Evolutionary conservation across 305 asterid genomes (phyloP).

Genomic region (Ilex paraguariensis): DNA sequence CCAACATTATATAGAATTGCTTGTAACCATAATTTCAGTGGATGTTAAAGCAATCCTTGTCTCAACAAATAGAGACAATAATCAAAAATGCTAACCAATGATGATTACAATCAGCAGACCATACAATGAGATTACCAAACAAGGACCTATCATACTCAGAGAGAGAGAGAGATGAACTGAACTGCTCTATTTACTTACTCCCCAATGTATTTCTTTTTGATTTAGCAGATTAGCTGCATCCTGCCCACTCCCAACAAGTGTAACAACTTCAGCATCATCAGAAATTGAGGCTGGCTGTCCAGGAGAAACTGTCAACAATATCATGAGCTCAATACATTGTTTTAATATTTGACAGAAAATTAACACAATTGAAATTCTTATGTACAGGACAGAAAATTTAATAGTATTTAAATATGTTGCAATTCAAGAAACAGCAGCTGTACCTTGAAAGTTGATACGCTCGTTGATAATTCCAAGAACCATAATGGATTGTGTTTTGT

Average conservation of each 20-base stretch:
- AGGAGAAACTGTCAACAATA: slow-evolving; percentile 66
- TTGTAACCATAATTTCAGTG: too few relatives aligned
- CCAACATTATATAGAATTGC: too few relatives aligned
- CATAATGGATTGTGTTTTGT: slow-evolving; percentile 74
- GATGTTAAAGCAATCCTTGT: too few relatives aligned
- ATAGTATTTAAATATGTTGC: background rate
- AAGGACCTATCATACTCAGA: too few relatives aligned
- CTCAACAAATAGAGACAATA: too few relatives aligned
- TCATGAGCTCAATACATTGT: slow-evolving; percentile 1
- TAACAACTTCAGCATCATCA: slow-evolving; percentile 79
- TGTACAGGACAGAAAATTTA: slow-evolving; percentile 7
- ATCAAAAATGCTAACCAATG: too few relatives aligned
- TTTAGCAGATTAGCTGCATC: slow-evolving; percentile 79
- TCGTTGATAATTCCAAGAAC: slow-evolving; percentile 93
- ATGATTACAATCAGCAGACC: too few relatives aligned
- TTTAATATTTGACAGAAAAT: slow-evolving; percentile 9
- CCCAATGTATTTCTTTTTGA: slow-evolving; percentile 96
- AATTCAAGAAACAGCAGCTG: slow-evolving; percentile 2
- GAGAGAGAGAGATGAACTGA: background rate
- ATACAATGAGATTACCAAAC: too few relatives aligned
- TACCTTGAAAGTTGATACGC: slow-evolving; percentile 89
- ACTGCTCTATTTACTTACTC: slow-evolving; percentile 48
- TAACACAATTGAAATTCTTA: background rate
- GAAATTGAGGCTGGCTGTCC: slow-evolving; percentile 89
- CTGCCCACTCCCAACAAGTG: slow-evolving; percentile 76